Evolutionary conservation across 257 asterid species (phyloP), one percentile per base, ranked within the genome.

Genomic region (Jacaranda copaia): DNA sequence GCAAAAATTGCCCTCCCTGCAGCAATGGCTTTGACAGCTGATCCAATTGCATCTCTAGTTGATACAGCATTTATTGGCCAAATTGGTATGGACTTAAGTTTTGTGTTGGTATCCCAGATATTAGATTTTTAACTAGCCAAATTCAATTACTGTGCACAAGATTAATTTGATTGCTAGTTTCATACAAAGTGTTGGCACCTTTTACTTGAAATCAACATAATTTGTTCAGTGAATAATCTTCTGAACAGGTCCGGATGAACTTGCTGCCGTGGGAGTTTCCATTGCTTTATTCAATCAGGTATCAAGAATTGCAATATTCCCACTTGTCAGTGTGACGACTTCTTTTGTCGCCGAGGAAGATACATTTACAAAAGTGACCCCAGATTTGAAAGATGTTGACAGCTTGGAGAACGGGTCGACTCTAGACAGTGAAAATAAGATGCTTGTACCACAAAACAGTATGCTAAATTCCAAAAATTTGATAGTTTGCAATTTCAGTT

Each of bases 51-150:
- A n/a, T 92, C 97, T 79, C 85, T 92, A 11, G 83, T 92, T 35
- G 96, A 92, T 35, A 92, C 97, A 35, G 91, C 92, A 13, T 92
- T 92, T 71, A 86, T 92, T n/a, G 97, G 97, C 77, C 97, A 82
- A 79, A 89, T 92, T n/a, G 97, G 97, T 91, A 88, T 15, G 11
- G 1, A 1, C 51, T 40, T 73, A 7, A 36, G 1, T 48, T 19
- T 40, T 77, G 4, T 15, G 5, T 53, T 5, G 5, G 16, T 15
- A 48, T 1, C 0, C 35, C 4, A 38, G 11, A 52, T 45, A 20
- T 49, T 16, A 15, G 8, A n/a, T 1, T 52, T 70, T 36, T 18
- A 7, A 9, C 2, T 15, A n/a, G 19, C 25, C 57, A 25, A 1
- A 25, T 25, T 25, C 2, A 25, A 25, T 25, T 25, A 1, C 2